Base-by-base conservation (phyloP, 306 rosid genomes). In the Fagus sylvatica region DNA sequence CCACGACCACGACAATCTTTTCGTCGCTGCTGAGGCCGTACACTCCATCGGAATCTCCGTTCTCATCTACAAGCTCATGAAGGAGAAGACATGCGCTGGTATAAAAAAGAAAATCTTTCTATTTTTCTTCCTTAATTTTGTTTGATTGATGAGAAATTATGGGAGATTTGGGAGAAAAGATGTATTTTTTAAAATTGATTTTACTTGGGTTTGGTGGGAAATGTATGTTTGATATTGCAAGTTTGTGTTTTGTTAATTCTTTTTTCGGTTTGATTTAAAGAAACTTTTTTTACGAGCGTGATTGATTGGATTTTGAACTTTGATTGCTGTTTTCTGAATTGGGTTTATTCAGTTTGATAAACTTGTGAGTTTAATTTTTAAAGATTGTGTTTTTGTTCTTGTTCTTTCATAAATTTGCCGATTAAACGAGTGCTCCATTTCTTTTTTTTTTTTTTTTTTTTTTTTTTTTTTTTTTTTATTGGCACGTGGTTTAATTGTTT, bases 81-180 rank as follows among this genome's bases (percentile, higher is more conserved):
- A 93, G 86, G 97, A 93, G 88, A 91, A 78, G 88, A 91, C 98
- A 16, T 93, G 98, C 62, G 96, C 96, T 64, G 98, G 98, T 93
- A 84, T 46, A 46, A 3, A 74, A 13, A 2, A 3, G 39, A 11
- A 15, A 7, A 39, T 3, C 12, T 28, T 11, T 49, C 53, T 30
- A 9, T 28, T 40, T 57, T 0, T 2, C 70, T 43, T 1, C 4
- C 9, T 12, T 32, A 28, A 53, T 54, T 76, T 66, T 49, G 65
- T 32, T 81, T 42, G 33, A 13, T 16, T 28, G 17, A 16, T 22
- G 6, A 34, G 9, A 61, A 71, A 60, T 73, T 36, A 9, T 57
- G 48, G 53, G 59, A 12, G 33, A 2, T 64, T 42, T 36, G 30
- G 74, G 68, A 17, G 32, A 46, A 46, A 46, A 15, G 2, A 8